phyloP scores from a whole-genome alignment of 495 filamentous ascomycete species.

The Entonaema liquescens region DNA sequence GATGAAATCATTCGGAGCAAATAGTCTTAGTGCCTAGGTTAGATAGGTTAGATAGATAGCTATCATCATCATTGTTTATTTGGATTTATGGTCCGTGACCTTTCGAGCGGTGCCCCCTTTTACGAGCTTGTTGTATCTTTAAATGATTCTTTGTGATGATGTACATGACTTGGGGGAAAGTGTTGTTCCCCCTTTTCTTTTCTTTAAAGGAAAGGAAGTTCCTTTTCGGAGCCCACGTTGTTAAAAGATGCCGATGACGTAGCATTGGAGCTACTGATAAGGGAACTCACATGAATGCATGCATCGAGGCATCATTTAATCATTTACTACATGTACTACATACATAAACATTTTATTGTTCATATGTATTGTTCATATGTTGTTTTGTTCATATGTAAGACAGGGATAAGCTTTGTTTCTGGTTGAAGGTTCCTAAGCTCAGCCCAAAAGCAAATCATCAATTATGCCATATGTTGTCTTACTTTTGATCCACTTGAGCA shows the following conservation, averaged over 20 bases:
- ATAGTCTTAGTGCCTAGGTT: neutral
- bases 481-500: constrained; percentile 8
- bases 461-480: neutral
- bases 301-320: constrained; percentile 4
- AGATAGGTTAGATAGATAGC: neutral
- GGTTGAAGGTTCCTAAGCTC: constrained; percentile 10
- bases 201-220: neutral
- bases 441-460: constrained; percentile 6
- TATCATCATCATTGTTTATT: neutral
- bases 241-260: constrained; percentile 31
- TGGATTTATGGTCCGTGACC: neutral
- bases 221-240: constrained; percentile 21
- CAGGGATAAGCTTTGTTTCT: constrained; percentile 4
- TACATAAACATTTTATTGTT: neutral
- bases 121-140: neutral
- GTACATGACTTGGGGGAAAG: neutral
- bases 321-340: neutral
- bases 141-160: neutral
- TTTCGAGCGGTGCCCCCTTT: neutral
- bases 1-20: constrained; percentile 33
- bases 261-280: constrained; percentile 7
- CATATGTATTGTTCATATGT: neutral
- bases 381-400: constrained; percentile 13
- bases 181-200: neutral
- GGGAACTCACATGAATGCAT: constrained; percentile 31